Evolutionary conservation across 1,139 yeast genomes (phyloP).

Genomic region (Suhomyces choctaworum): DNA sequence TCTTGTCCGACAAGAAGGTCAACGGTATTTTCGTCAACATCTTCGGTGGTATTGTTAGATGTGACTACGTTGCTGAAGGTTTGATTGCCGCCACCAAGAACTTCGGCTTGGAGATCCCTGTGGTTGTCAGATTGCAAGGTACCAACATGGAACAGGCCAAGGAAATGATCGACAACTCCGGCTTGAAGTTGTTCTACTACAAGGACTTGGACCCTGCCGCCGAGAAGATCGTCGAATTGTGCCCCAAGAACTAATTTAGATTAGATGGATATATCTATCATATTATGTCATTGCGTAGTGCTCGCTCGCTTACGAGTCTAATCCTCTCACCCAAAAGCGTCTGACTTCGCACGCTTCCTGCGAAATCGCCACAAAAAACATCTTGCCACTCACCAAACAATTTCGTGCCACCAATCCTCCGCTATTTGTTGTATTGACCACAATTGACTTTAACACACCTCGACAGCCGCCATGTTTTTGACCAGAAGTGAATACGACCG

Average conservation of each 20-base stretch:
- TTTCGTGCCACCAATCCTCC: slow-evolving; percentile 1
- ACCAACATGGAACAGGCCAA: slow-evolving; percentile 91
- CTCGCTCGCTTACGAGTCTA: neutral
- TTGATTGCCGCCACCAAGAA: slow-evolving; percentile 36
- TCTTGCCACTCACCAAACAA: slow-evolving; percentile 10
- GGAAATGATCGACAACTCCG: slow-evolving; percentile 82
- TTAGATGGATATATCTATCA: slow-evolving; percentile 3
- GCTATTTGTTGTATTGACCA: neutral
- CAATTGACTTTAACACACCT: slow-evolving; percentile 3
- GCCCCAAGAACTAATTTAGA: slow-evolving; percentile 26
- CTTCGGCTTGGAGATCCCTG: slow-evolving; percentile 73
- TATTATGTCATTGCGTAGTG: neutral
- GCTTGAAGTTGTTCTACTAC: slow-evolving; percentile 88
- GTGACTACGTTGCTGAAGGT: slow-evolving; percentile 98
- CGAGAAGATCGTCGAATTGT: slow-evolving; percentile 82
- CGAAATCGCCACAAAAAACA: neutral
- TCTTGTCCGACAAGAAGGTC: slow-evolving; percentile 84
- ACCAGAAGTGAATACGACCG: slow-evolving; percentile 99
- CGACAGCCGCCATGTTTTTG: slow-evolving; percentile 64
- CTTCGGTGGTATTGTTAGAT: slow-evolving; percentile 99
- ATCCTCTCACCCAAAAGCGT: no score
- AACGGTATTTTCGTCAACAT: slow-evolving; percentile 97
- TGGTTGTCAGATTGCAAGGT: slow-evolving; percentile 98
- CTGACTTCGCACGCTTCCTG: no score
- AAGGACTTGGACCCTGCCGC: slow-evolving; percentile 98